These are phyloP conservation scores for Candida sojae DNA, from an alignment of 1,139 yeast genomes.

Conservation along the genomic window DNA sequence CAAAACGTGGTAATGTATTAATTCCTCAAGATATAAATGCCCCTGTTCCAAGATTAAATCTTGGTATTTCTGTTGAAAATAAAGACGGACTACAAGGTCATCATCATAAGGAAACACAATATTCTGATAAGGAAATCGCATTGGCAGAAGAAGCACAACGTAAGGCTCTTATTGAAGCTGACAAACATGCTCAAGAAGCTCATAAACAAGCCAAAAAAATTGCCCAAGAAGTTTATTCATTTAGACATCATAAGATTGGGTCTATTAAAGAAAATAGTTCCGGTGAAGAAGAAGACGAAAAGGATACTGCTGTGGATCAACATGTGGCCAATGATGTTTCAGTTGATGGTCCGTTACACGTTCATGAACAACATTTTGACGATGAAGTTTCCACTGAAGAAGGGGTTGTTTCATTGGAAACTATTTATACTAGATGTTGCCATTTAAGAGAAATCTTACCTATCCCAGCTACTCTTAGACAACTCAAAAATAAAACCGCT, in stretches of 20 bases:
- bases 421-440: slow-evolving; percentile 86
- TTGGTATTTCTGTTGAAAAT: slow-evolving; percentile 52
- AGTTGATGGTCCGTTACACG: slow-evolving; percentile 62
- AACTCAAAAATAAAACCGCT: slow-evolving; percentile 70
- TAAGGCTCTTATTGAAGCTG: slow-evolving; percentile 58
- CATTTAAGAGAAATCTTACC: slow-evolving; percentile 91
- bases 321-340: slow-evolving; percentile 27
- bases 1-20: slow-evolving; percentile 76
- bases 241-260: slow-evolving; percentile 18
- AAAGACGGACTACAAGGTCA: slow-evolving; percentile 7
- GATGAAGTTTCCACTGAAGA: slow-evolving; percentile 22
- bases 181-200: slow-evolving; percentile 74
- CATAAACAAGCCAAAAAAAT: slow-evolving; percentile 68
- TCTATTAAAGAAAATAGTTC: slow-evolving; percentile 12
- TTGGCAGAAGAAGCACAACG: slow-evolving; percentile 60
- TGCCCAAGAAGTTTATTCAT: slow-evolving; percentile 61
- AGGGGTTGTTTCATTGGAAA: slow-evolving; percentile 54
- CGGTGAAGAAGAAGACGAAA: slow-evolving; percentile 19
- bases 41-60: slow-evolving; percentile 61
- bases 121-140: slow-evolving; percentile 52
- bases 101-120: slow-evolving; percentile 15
- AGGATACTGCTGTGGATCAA: slow-evolving; percentile 21
- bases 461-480: slow-evolving; percentile 86
- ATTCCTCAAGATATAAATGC: slow-evolving; percentile 71
- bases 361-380: slow-evolving; percentile 64